These are phyloP conservation scores for Talaromyces sp. DNA, from an alignment of 2,329 filamentous ascomycete species.

Conservation along the genomic window DNA sequence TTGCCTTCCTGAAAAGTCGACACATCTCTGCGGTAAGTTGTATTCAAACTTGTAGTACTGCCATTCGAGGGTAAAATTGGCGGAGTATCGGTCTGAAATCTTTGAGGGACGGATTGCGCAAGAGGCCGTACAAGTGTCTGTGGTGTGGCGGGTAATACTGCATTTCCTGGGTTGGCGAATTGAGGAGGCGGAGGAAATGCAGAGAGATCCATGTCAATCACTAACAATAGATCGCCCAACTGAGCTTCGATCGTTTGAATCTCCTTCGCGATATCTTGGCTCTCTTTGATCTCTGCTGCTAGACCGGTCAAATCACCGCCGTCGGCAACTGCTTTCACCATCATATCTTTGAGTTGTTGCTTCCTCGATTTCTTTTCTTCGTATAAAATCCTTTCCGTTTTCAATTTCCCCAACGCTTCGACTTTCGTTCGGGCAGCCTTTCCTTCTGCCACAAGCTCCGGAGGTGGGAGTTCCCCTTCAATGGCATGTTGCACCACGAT, in stretches of 20 bases:
- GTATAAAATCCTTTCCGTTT: slow-evolving; percentile 31
- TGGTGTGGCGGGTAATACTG: slow-evolving; percentile 21
- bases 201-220: slow-evolving; percentile 31
- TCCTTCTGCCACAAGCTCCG: slow-evolving; percentile 37
- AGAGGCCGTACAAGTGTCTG: slow-evolving; percentile 22
- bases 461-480: slow-evolving; percentile 33
- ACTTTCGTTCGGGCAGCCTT: slow-evolving; percentile 38
- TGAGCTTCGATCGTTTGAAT: slow-evolving; percentile 36
- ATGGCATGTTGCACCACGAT: slow-evolving; percentile 39
- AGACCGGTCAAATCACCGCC: slow-evolving; percentile 34
- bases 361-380: slow-evolving; percentile 31
- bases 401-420: slow-evolving; percentile 37
- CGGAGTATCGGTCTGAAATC: slow-evolving; percentile 3
- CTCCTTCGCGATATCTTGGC: slow-evolving; percentile 33
- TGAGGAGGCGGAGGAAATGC: neutral
- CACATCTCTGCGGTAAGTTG: slow-evolving; percentile 6
- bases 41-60: neutral
- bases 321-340: slow-evolving; percentile 38
- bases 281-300: slow-evolving; percentile 36
- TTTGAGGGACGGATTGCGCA: slow-evolving; percentile 4
- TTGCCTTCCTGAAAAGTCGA: slow-evolving; percentile 1
- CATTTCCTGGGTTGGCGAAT: neutral
- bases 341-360: slow-evolving; percentile 34
- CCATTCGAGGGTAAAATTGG: slow-evolving; percentile 1
- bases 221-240: slow-evolving; percentile 35